A percentile compares a stretch with the other conserved stretches of the same genome.
phyloP scores from a whole-genome alignment of 768 basidiomycete genomes.

The Clavaria fumosa region DNA sequence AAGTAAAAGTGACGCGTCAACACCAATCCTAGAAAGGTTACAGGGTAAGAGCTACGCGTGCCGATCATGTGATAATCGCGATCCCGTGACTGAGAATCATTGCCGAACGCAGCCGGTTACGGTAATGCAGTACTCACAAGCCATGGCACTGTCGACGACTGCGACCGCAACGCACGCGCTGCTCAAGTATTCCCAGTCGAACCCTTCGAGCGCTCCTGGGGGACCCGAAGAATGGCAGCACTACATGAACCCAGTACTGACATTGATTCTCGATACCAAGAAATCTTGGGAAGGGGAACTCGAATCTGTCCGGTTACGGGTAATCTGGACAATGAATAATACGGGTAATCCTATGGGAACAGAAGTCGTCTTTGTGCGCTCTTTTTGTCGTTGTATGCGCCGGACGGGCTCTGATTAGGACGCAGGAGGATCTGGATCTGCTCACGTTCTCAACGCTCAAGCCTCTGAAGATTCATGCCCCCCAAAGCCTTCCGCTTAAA shows the following conservation, averaged over 20 bases:
- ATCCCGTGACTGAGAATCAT: too few relatives aligned
- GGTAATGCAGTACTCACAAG: too few relatives aligned
- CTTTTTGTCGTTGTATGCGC: neutral
- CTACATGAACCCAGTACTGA: constrained; percentile 54
- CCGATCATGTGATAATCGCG: too few relatives aligned
- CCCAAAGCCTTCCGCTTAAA: constrained; percentile 57
- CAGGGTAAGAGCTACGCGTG: too few relatives aligned
- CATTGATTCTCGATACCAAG: constrained; percentile 44
- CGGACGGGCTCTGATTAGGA: constrained; percentile 6
- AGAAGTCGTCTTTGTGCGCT: constrained; percentile 54
- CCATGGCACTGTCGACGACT: constrained; percentile 42
- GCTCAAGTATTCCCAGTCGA: constrained; percentile 54
- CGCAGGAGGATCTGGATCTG: constrained; percentile 66
- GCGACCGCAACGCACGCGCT: constrained; percentile 41
- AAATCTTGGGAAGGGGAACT: constrained; percentile 34
- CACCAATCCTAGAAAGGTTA: too few relatives aligned
- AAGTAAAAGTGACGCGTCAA: too few relatives aligned
- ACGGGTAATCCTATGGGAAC: constrained; percentile 20
- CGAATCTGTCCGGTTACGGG: constrained; percentile 48
- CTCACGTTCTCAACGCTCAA: constrained; percentile 37
- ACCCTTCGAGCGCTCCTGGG: constrained; percentile 20
- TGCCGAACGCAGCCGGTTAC: too few relatives aligned
- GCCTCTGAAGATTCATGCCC: constrained; percentile 16
- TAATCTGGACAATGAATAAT: constrained; percentile 43
- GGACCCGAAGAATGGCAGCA: constrained; percentile 52